Evolutionary conservation across 192 early-diverging fungal genomes (phyloP), one percentile per base, ranked within the genome.

Genomic region (Linnemannia hyalina): DNA sequence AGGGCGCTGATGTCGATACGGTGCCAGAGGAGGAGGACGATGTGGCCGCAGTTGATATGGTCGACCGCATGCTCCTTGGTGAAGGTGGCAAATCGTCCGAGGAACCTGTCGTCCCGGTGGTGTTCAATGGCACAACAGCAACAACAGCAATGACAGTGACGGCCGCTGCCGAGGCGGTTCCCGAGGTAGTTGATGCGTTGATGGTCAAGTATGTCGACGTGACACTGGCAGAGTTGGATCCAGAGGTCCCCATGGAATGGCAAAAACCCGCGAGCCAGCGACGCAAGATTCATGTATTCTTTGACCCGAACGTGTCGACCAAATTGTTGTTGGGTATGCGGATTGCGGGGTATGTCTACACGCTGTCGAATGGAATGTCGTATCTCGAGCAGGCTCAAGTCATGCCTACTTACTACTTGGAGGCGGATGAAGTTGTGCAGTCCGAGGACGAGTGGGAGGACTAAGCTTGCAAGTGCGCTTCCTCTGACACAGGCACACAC

Each of bases 301-400:
- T 86, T 75, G 72, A 80, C 23, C 54, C 44, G 11, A 16, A 69
- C 6, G 65, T 71, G 10, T 76, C 84, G 0, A 73, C 41, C 16
- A 79, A 55, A 40, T 38, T 86, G 57, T 20, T 86, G 60, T 49
- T 36, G 32, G 76, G 79, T 0, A 86, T 86, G 84, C 65, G 78
- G 29, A 72, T 80, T 1, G n/a, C 11, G 7, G 80, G 29, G 5
- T 73, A 65, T 26, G 84, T 86, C 0, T 74, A 74, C 38, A 81
- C 84, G n/a, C 44, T 86, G 29, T 81, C 84, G n/a, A 86, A 86
- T 36, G 84, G 80, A 1, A 68, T 86, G 79, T 81, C 84, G 7
- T 86, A 86, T 52, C 52, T 86, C 63, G 63, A 86, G 41, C 84
- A 86, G 35, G 70, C 80, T 4, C 20, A 20, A 7, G 20, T 86